These are phyloP conservation scores for Leucoagaricus sp. DNA, from an alignment of 1,284 basidiomycete species.

Conservation along the genomic window DNA sequence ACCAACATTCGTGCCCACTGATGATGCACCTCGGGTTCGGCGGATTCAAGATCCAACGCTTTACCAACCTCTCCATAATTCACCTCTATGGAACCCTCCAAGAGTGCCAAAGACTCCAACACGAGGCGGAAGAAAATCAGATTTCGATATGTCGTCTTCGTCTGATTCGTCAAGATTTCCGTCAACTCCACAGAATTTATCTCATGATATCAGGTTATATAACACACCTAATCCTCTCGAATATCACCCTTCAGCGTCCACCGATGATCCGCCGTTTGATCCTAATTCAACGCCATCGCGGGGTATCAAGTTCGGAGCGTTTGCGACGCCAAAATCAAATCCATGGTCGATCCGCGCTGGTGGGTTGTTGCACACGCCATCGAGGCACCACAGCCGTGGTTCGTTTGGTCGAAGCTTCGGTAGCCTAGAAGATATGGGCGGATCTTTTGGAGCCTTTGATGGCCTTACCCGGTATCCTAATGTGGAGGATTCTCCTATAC, in stretches of 20 bases:
- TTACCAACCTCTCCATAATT: slow-evolving; percentile 55
- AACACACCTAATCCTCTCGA: slow-evolving; percentile 44
- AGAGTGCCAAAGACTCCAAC: slow-evolving; percentile 32
- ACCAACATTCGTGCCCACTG: slow-evolving; percentile 65
- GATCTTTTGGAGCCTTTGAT: slow-evolving; percentile 11
- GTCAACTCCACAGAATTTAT: slow-evolving; percentile 47
- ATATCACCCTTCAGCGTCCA: slow-evolving; percentile 27
- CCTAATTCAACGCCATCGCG: slow-evolving; percentile 74
- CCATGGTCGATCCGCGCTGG: slow-evolving; percentile 41
- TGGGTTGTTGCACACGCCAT: slow-evolving; percentile 52
- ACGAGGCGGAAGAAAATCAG: slow-evolving; percentile 37
- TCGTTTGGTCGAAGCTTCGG: slow-evolving; percentile 33
- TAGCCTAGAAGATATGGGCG: slow-evolving; percentile 29
- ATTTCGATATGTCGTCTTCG: slow-evolving; percentile 43
- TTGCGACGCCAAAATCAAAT: slow-evolving; percentile 60
- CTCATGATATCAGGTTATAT: slow-evolving; percentile 47
- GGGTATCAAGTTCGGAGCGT: slow-evolving; percentile 59
- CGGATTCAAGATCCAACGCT: slow-evolving; percentile 53
- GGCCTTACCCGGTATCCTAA: slow-evolving; percentile 19
- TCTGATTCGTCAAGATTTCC: slow-evolving; percentile 44
- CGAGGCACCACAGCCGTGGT: slow-evolving; percentile 29
- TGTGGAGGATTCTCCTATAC: slow-evolving; percentile 37
- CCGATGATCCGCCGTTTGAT: slow-evolving; percentile 62
- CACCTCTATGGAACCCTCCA: slow-evolving; percentile 45
- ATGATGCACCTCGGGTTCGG: slow-evolving; percentile 42